Percentiles rank a stretch among this genome's conserved stretches.
phyloP scores from a whole-genome alignment of 2,329 filamentous ascomycete genomes.

The Lanzia echinophila region DNA sequence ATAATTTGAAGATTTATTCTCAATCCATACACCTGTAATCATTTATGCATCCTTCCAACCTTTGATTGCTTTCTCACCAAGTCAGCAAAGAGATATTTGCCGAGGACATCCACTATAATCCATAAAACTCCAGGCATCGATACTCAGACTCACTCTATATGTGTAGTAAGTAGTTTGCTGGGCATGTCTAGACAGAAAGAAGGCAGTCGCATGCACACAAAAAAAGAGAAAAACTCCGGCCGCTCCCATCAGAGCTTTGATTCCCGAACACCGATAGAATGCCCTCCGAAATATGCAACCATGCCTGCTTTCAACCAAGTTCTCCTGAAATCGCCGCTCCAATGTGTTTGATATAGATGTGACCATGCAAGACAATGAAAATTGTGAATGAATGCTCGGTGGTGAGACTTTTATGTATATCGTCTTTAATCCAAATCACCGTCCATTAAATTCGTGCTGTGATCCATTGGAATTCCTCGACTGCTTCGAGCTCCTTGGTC shows the following conservation, averaged over 20 bases:
- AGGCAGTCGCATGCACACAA: not conserved
- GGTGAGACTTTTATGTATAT: constrained; percentile 3
- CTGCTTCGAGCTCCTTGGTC: constrained; percentile 5
- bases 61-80: not conserved
- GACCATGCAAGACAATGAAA: constrained; percentile 8
- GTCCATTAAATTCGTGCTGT: constrained; percentile 17
- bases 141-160: not conserved
- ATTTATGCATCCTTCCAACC: not conserved
- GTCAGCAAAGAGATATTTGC: not conserved
- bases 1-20: not conserved
- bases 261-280: constrained; percentile 6
- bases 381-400: not conserved
- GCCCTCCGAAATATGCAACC: constrained; percentile 8
- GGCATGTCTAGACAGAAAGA: not conserved
- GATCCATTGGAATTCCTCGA: constrained; percentile 15
- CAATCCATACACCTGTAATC: not conserved
- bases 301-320: not conserved
- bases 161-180: not conserved
- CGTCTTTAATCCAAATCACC: constrained; percentile 12
- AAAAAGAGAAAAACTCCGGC: not conserved
- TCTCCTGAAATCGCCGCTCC: constrained; percentile 10
- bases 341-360: constrained; percentile 3
- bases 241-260: not conserved
- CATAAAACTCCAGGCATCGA: not conserved
- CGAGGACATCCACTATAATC: not conserved